Evolutionary conservation across 2,329 filamentous ascomycete species (phyloP), one percentile per base, ranked within the genome.

Genomic region (Diaporthe australafricana): DNA sequence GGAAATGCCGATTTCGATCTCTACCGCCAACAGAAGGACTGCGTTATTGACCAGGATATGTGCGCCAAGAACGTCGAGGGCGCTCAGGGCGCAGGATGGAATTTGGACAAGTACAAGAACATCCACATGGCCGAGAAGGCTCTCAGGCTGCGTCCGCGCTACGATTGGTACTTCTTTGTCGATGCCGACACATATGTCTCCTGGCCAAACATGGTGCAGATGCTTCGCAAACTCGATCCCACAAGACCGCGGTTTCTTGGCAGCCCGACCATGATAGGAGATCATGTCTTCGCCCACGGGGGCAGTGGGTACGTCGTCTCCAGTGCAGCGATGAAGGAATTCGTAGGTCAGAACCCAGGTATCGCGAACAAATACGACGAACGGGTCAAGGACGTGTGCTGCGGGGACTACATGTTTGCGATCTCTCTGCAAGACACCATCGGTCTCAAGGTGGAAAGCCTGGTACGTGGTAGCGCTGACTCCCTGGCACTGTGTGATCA

Each of bases 21-120:
- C 14, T 87, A 87, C 74, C 79, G 78, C 16, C 81, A 80, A 30
- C 85, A 87, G 76, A 77, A 85, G 60, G 78, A 83, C 53, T 88
- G 87, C 73, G 79, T 81, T 32, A 77, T 83, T 65, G 83, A 85
- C 45, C 83, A 85, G 56, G 83, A 84, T 53, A 83, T 82, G 68
- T 85, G 87, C 74, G 83, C 83, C 72, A 81, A 75, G 47, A 75
- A 80, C 17, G 74, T 75, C 16, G 70, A 79, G 6, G 77, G 75
- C 57, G 72, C 77, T 45, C 47, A 76, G n/a, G 50, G 53, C 1
- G 80, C 83, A 27, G 83, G 83, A 1, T 90, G 88, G 89, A 83
- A 81, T 22, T 78, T 91, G 48, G 89, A 91, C 81, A 90, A 89
- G 80, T 91, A 89, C 81, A 91, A 91, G 79, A 90, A 89, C 77